A percentile compares a stretch with the other conserved stretches of the same genome.
These are phyloP conservation scores for Salix exigua DNA, from an alignment of 345 rosid genomes.

Conservation along the genomic window DNA sequence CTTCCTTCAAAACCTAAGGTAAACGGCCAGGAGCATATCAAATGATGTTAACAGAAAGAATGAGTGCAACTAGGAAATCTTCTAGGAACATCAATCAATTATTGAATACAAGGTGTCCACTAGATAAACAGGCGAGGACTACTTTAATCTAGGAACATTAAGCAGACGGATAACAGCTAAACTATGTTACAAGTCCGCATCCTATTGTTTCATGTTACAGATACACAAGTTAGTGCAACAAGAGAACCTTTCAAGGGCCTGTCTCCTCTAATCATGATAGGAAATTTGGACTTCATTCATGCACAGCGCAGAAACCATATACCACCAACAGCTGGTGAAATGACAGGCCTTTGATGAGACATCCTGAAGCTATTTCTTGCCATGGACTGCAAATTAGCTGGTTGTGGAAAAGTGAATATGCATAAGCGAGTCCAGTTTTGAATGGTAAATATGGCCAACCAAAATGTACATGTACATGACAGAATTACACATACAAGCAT, in stretches of 20 bases:
- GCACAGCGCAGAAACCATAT: not conserved
- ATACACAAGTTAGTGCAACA: not conserved
- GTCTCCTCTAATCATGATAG: not conserved
- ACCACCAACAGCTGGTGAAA: not conserved
- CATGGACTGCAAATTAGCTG: not conserved
- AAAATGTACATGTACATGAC: not conserved
- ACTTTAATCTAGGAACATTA: not conserved
- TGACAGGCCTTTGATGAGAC: not conserved
- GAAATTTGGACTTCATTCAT: not conserved
- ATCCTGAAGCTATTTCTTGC: not conserved
- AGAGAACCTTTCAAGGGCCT: not conserved
- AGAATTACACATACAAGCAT: not conserved
- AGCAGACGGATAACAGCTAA: not conserved
- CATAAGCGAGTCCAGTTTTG: not conserved
- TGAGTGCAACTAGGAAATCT: not conserved
- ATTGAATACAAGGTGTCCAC: not conserved
- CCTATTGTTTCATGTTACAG: not conserved
- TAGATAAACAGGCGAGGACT: not conserved
- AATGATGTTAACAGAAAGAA: not conserved
- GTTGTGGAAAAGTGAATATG: not conserved
- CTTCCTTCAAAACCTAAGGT: not conserved
- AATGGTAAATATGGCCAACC: not conserved
- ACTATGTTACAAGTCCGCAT: not conserved
- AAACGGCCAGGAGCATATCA: not conserved
- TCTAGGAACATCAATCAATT: not conserved